Evolutionary conservation across 1,139 yeast species (phyloP).

Genomic region (Saccharomyces hybrid): DNA sequence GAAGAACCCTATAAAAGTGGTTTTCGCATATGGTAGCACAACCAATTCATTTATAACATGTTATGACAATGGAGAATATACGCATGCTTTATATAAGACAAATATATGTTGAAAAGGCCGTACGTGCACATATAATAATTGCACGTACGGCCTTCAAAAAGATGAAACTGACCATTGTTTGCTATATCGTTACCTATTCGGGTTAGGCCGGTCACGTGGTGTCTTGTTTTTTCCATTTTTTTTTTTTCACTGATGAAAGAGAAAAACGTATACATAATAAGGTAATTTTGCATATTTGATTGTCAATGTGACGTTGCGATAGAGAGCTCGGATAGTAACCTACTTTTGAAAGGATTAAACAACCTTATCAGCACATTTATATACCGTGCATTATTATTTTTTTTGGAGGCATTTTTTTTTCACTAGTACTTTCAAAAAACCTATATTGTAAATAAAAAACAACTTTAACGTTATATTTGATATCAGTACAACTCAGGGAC

Average conservation of each 20-base stretch:
- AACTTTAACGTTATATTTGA: background rate
- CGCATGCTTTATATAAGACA: background rate
- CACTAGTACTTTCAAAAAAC: background rate
- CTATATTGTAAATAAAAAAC: background rate
- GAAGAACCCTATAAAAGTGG: background rate
- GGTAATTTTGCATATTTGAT: background rate
- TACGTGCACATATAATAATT: background rate
- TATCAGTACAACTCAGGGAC: conserved; percentile 1
- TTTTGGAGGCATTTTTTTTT: background rate
- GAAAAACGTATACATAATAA: background rate
- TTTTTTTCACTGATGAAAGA: background rate
- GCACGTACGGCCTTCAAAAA: background rate
- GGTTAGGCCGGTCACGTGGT: background rate
- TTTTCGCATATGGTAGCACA: background rate
- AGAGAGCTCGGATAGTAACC: background rate
- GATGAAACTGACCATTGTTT: background rate
- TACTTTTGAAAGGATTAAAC: background rate
- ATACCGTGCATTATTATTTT: background rate
- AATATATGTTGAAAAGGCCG: background rate
- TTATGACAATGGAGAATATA: background rate
- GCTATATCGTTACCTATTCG: background rate
- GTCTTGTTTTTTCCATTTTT: background rate
- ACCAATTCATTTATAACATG: background rate
- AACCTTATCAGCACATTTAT: background rate
- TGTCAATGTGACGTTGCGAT: background rate